Base-by-base conservation (phyloP, 768 basidiomycete genomes). In the Suillus discolor region DNA sequence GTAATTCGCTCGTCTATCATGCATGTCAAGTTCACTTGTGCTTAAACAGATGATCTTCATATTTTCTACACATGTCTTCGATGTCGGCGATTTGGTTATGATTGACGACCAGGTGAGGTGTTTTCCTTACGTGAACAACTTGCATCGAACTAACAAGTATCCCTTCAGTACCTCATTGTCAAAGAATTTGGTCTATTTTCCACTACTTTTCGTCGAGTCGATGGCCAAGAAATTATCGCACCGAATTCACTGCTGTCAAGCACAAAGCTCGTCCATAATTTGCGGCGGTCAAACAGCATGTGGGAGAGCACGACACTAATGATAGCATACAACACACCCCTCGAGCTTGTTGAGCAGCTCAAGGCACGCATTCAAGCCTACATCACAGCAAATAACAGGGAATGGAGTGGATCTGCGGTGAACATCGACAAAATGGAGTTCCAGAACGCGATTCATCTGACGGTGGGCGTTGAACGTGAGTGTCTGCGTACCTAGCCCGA, bases 31-130 rank as follows among this genome's bases (percentile, higher is more conserved):
- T 25, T 23, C 18, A 61, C 67, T 57, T 57, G 39, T 68, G n/a
- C 28, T 18, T 42, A 3, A 36, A 5, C 60, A 91, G 90, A 83
- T 93, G 25, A 90, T 93, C 71, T 93, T 93, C 79, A 92, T 93
- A 65, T 92, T 93, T 74, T 90, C 89, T 1, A 93, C 92, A 0
- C 92, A 93, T 72, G 89, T 91, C n/a, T 93, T 90, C 69, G 91
- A 93, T 73, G 89, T 93, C 8, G 92, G 92, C 8, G 92, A 94
- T 70, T 77, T 93, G 38, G 89, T 93, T 8, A 85, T 93, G 83
- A 92, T 94, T 67, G 92, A 93, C 71, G 87, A 89, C 63, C 84
- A 88, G 75, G 87, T 83, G 74, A 88, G 75, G 87, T 83, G 74
- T 57, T 66, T 66, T 38, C 5, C 36, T 42, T 31, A 13, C 18